Percentiles rank a stretch among this genome's conserved stretches.
These are phyloP conservation scores for Pythium volutum DNA, from an alignment of 352 stramenopile genomes.

Conservation along the genomic window DNA sequence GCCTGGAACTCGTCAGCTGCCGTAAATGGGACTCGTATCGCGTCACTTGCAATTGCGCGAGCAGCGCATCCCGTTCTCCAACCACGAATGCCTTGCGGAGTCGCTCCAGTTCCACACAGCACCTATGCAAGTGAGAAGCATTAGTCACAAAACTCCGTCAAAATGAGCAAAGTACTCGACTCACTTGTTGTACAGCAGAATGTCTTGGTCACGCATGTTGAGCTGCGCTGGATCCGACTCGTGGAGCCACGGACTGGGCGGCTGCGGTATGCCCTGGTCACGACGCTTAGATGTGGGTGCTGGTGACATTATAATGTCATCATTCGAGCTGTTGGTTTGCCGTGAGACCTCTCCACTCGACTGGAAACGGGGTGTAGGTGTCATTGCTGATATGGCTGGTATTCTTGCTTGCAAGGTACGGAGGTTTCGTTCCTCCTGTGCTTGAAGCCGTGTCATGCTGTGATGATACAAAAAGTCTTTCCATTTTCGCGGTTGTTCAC, in stretches of 20 bases:
- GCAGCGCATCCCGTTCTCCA: constrained; percentile 33
- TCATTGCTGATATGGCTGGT: constrained; percentile 18
- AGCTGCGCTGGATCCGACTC: constrained; percentile 29
- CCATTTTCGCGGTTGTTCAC: constrained; percentile 7
- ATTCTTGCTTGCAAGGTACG: constrained; percentile 26
- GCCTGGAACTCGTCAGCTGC: constrained; percentile 22
- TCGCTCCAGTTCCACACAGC: constrained; percentile 34
- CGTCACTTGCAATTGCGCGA: constrained; percentile 32
- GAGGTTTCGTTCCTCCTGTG: constrained; percentile 24
- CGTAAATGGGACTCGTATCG: constrained; percentile 21
- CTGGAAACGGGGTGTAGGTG: not conserved
- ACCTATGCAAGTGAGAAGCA: constrained; percentile 15
- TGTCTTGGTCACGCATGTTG: constrained; percentile 37
- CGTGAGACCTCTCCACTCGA: not conserved
- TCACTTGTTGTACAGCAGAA: constrained; percentile 43
- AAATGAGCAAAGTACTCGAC: not conserved
- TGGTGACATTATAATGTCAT: constrained; percentile 20
- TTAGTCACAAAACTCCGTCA: not conserved
- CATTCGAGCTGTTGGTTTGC: not conserved
- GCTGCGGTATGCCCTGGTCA: not conserved
- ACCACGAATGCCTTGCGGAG: constrained; percentile 34
- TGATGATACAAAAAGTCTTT: constrained; percentile 36
- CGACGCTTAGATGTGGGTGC: not conserved
- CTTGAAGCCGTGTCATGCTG: constrained; percentile 18
- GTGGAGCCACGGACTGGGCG: constrained; percentile 31